Evolutionary conservation across 2,329 filamentous ascomycete genomes (phyloP), one percentile per base, ranked within the genome.

Genomic region (Diaporthe vexans): DNA sequence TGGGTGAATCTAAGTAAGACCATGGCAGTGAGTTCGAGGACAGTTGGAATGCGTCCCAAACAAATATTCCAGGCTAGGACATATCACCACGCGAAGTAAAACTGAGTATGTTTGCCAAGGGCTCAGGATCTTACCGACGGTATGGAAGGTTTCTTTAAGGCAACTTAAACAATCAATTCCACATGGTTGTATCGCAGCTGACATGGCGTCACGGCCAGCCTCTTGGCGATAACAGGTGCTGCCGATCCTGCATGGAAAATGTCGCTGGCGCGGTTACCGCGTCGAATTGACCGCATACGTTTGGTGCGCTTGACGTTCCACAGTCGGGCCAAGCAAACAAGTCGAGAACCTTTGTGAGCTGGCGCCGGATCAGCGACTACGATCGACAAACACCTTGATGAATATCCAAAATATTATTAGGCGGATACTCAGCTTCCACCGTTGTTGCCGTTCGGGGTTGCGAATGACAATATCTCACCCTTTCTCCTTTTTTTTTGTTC

Each of bases 331-430:
- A 65, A 65, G 59, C 17, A 65, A 15, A 10, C 5, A 65, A 65
- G 43, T 33, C 26, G 17, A 65, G 59, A 65, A 65, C 59, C 59
- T 48, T 51, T 43, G 51, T 65, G 59, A 65, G 59, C 7, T 2
- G 58, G 6, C 21, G 3, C 9, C 10, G 58, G n/a, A 21, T 7
- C 24, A n/a, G n/a, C 21, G 15, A 17, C 4, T 1, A 13, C n/a
- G 10, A 29, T 48, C 21, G 26, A n/a, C 43, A 51, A 7, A 37
- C n/a, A 48, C 59, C 59, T 65, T 48, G 59, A 48, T 48, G 40
- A 48, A 4, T 24, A 48, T 13, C 13, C 6, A 21, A 9, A n/a
- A 15, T 46, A 65, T 35, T 21, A 35, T 6, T 17, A 33, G 13
- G 10, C 13, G 21, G 19, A 35, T n/a, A 13, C 1, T 48, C 43